phyloP scores from a whole-genome alignment of 306 rosid genomes.

The Quercus wislizeni region DNA sequence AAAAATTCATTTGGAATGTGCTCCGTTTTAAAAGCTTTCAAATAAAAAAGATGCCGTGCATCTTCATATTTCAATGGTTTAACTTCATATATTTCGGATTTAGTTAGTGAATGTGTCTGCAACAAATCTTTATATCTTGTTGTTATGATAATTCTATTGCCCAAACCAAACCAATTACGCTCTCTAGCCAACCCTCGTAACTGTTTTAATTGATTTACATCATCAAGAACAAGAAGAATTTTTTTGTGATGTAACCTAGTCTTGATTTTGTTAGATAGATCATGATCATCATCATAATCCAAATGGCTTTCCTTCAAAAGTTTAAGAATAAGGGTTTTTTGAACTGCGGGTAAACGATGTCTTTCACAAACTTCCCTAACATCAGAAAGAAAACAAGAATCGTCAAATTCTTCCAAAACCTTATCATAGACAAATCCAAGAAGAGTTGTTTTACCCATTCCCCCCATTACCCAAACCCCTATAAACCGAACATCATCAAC shows the following conservation, averaged over 20 bases:
- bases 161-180: not conserved
- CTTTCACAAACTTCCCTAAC: too few species aligned
- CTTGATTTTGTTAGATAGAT: not conserved
- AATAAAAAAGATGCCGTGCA: not conserved
- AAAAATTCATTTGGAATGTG: not conserved
- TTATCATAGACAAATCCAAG: too few species aligned
- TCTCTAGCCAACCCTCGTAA: not conserved
- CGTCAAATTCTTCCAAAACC: too few species aligned
- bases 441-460: too few species aligned
- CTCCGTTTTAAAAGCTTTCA: not conserved
- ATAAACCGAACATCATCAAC: too few species aligned
- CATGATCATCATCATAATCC: not conserved
- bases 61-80: not conserved
- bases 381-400: too few species aligned
- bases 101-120: too few species aligned
- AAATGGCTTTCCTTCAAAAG: too few species aligned
- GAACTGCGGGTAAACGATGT: too few species aligned
- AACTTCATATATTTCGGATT: not conserved
- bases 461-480: too few species aligned
- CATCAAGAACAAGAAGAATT: not conserved
- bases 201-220: not conserved
- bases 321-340: too few species aligned
- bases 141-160: not conserved
- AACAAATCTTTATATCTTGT: not conserved
- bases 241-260: not conserved